Evolutionary conservation across 2,329 filamentous ascomycete species (phyloP), one percentile per base, ranked within the genome.

Genomic region (Phoma sp.): DNA sequence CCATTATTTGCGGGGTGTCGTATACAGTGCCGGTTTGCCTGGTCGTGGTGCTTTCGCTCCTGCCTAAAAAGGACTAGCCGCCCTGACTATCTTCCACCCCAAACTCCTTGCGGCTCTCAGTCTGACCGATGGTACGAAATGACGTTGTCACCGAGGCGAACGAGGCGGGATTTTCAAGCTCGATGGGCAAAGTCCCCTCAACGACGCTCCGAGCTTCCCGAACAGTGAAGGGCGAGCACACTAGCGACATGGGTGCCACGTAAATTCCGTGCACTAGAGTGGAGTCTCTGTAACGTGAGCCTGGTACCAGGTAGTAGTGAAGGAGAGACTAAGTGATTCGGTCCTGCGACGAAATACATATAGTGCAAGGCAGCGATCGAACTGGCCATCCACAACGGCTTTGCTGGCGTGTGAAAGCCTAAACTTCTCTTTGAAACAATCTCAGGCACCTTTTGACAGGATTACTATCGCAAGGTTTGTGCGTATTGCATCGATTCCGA

Each of bases 21-120:
- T 41, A 13, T 45, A 32, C 30, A 5, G 52, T 14, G 37, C 40
- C 37, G 50, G 53, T 35, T 52, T 42, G 29, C 43, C n/a, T 32
- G 27, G 43, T 27, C 29, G 44, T 11, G 25, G n/a, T 36, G 13
- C 22, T 29, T 49, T 52, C 22, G 57, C 58, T 57, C 60, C 60
- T 63, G 52, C 60, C 60, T 59, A 40, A 54, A 43, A 5, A 23
- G 37, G 54, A n/a, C 29, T 63, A 64, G 55, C 18, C n/a, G 38
- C 33, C 11, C 29, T 27, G 49, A 54, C 40, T 39, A 45, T 55
- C 43, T 39, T 24, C 18, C 24, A 49, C 32, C n/a, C 46, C 41
- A 55, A 33, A 32, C 52, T 46, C 35, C 35, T 49, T 49, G 18
- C 46, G 42, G 46, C 36, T 47, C 18, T 24, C 24, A 18, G 29